Percentiles rank a stretch among this genome's conserved stretches.
Conservation (phyloP, 495 filamentous ascomycete genomes). For the Aspergillus sclerotiicarbonarius region DNA sequence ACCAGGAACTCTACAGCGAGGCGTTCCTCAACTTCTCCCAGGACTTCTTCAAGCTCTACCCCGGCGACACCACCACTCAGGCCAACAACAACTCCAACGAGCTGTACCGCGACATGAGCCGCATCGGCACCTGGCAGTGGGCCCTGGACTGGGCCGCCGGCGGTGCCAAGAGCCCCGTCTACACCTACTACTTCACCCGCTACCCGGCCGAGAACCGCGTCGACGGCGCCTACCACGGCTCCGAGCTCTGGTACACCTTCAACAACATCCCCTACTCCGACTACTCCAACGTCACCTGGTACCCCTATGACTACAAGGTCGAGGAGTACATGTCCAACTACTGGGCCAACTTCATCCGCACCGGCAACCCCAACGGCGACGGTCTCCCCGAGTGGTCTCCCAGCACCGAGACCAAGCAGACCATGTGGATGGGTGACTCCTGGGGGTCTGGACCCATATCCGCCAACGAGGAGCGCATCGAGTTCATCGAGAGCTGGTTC, state of each 20-base stretch:
- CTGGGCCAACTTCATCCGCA: constrained; percentile 27
- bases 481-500: constrained; percentile 15
- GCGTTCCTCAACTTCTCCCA: constrained; percentile 8
- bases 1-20: constrained; percentile 17
- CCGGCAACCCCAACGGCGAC: constrained; percentile 24
- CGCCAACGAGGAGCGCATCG: not conserved
- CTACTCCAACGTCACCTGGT: constrained; percentile 21
- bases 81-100: constrained; percentile 17
- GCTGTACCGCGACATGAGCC: constrained; percentile 13
- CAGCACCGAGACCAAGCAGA: constrained; percentile 3
- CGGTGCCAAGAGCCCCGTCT: constrained; percentile 20
- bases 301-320: constrained; percentile 14
- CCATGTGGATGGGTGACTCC: constrained; percentile 14
- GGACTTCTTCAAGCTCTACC: constrained; percentile 21
- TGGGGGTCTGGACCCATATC: constrained; percentile 9
- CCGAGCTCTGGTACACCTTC: constrained; percentile 21
- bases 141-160: constrained; percentile 16
- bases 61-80: constrained; percentile 6
- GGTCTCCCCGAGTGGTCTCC: constrained; percentile 8
- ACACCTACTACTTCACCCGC: constrained; percentile 18
- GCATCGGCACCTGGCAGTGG: constrained; percentile 19
- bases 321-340: constrained; percentile 17
- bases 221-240: constrained; percentile 18
- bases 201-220: constrained; percentile 14
- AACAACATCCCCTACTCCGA: constrained; percentile 24